phyloP scores from a whole-genome alignment of 2,329 filamentous ascomycete genomes.

The Ophiostoma angusticollis region DNA sequence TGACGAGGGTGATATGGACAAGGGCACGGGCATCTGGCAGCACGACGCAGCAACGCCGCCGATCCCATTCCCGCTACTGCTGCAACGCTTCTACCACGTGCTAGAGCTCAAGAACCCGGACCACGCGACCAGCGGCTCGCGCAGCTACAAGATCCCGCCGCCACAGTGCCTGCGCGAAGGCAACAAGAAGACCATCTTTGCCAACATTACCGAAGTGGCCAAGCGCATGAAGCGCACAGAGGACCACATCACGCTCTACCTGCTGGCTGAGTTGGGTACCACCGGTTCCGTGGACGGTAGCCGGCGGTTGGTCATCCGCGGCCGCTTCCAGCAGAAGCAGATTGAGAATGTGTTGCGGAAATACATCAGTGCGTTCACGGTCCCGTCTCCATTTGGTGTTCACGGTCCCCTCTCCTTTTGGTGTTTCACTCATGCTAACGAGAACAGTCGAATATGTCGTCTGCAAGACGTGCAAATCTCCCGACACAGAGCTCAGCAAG shows the following conservation, averaged over 20 bases:
- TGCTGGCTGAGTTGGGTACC: slow-evolving; percentile 97
- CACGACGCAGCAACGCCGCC: slow-evolving; percentile 62
- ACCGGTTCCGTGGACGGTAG: slow-evolving; percentile 89
- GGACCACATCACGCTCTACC: slow-evolving; percentile 91
- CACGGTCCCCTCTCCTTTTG: neutral
- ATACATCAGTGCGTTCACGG: slow-evolving; percentile 66
- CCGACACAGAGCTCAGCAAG: slow-evolving; percentile 93
- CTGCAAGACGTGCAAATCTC: slow-evolving; percentile 94
- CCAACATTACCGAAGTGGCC: slow-evolving; percentile 97
- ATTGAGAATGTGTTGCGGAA: slow-evolving; percentile 93
- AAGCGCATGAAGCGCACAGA: slow-evolving; percentile 99
- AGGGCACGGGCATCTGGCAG: slow-evolving; percentile 80
- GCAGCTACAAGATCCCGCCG: slow-evolving; percentile 98
- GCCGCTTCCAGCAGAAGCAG: slow-evolving; percentile 99
- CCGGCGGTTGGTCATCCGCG: slow-evolving; percentile 80
- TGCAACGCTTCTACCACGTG: slow-evolving; percentile 87
- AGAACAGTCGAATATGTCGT: slow-evolving; percentile 84
- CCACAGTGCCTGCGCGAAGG: slow-evolving; percentile 98
- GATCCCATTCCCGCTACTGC: slow-evolving; percentile 75
- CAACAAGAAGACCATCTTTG: slow-evolving; percentile 99
- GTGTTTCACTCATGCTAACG: slow-evolving; percentile 19
- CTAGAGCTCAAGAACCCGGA: slow-evolving; percentile 95
- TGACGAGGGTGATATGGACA: slow-evolving; percentile 62
- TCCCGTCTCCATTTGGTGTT: slow-evolving; percentile 37
- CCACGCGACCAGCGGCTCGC: slow-evolving; percentile 73